These are phyloP conservation scores for Populus alba DNA, from an alignment of 345 rosid genomes.

Conservation along the genomic window DNA sequence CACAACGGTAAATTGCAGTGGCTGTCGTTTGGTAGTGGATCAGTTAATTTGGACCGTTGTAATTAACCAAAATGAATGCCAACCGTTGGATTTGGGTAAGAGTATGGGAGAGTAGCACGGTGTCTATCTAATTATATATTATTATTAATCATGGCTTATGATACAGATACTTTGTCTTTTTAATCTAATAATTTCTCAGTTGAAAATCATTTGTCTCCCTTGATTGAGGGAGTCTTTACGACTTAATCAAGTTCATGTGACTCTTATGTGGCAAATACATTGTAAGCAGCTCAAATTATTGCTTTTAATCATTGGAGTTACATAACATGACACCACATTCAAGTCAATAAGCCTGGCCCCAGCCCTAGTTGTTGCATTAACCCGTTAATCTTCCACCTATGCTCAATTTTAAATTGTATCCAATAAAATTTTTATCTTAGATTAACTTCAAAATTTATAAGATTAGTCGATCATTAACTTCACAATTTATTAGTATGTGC, in stretches of 20 bases:
- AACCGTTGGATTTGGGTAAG: not conserved
- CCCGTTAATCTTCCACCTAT: no score
- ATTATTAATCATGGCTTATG: not conserved
- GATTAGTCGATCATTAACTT: no score
- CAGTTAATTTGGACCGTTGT: not conserved
- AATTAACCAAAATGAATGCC: not conserved
- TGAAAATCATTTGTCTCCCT: not conserved
- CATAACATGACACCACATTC: not conserved
- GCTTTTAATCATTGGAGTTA: not conserved
- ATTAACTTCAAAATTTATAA: no score
- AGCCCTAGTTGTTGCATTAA: no score
- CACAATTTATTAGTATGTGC: no score
- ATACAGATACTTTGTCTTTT: not conserved
- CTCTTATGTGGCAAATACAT: not conserved
- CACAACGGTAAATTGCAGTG: not conserved
- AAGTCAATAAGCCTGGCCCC: no score
- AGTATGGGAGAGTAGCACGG: not conserved
- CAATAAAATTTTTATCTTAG: no score
- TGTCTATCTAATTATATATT: not conserved
- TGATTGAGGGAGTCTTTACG: not conserved
- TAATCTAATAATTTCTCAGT: not conserved
- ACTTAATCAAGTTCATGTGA: constrained; percentile 1
- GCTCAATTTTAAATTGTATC: no score
- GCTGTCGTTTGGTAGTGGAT: not conserved
- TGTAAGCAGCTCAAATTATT: not conserved